Evolutionary conservation across 345 rosid species (phyloP).

Genomic region (Carallia pectinifolia): DNA sequence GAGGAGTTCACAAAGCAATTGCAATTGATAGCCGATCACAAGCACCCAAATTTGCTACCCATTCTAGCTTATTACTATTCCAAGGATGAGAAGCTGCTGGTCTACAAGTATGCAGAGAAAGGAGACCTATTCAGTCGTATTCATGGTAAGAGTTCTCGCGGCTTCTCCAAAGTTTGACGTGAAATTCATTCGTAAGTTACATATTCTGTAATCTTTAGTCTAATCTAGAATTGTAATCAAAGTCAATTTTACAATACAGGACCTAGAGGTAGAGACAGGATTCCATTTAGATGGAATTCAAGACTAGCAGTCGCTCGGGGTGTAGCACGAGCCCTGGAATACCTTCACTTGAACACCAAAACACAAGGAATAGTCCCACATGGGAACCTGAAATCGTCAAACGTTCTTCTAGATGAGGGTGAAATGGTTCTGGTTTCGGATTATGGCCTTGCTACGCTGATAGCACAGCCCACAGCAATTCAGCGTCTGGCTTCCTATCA

Average conservation of each 20-base stretch:
- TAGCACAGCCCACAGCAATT: constrained; percentile 43
- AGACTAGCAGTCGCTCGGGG: constrained; percentile 47
- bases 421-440: constrained; percentile 45
- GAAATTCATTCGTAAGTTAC: too few relatives aligned
- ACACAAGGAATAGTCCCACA: constrained; percentile 33
- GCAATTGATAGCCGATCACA: constrained; percentile 25
- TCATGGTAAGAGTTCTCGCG: constrained; percentile 37
- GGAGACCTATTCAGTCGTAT: constrained; percentile 53
- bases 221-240: background rate
- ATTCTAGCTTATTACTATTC: constrained; percentile 68
- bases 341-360: constrained; percentile 41
- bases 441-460: constrained; percentile 39
- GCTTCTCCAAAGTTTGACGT: too few relatives aligned
- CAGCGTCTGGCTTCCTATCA: constrained; percentile 41
- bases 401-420: constrained; percentile 46
- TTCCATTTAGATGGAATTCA: constrained; percentile 46
- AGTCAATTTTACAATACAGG: constrained; percentile 21
- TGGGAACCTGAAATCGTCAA: constrained; percentile 59
- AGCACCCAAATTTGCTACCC: constrained; percentile 55
- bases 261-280: constrained; percentile 36
- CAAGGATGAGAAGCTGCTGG: constrained; percentile 58
- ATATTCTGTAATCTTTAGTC: background rate
- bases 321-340: constrained; percentile 46
- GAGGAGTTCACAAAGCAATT: constrained; percentile 43
- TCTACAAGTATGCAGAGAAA: constrained; percentile 38